Base-by-base conservation (phyloP, 192 early-diverging fungal genomes). In the Geosiphon pyriformis region DNA sequence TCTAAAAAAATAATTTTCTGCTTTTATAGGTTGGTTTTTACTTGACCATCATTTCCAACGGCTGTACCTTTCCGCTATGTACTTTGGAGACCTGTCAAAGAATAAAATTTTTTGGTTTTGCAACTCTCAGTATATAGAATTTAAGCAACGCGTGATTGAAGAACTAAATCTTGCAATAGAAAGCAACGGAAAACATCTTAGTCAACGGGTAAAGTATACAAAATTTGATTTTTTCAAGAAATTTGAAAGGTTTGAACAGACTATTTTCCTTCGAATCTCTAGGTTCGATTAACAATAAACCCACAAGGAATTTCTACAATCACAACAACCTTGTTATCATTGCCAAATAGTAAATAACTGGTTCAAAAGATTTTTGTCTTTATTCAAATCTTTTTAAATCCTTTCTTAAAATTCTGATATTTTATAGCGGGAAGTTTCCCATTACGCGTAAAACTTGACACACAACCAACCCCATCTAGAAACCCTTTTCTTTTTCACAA, bases 401-500 rank as follows among this genome's bases (percentile, higher is more conserved):
- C 47, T 23, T 49, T 49, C 7, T 50, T 22, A 4, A 18, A 15
- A 34, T 35, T 11, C 35, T 33, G 8, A 17, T 34, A n/a, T 35
- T 34, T 20, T 20, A 20, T 33, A 49, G 27, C 15, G 47, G 20
- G 25, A 17, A 37, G 23, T 46, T 49, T 31, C 15, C 52, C 29
- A 30, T 15, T 67, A 18, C 20, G 57, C 27, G 67, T 83, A 11
- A 67, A 58, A 12, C 49, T 85, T 22, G 83, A 85, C 15, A 74
- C 57, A 3, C n/a, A 72, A 27, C 60, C 71, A 1, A 69, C 52
- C 3, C n/a, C 50, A 18, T 53, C 66, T 25, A 71, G 69, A 17
- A 72, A 77, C 35, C 61, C 61, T 11, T 85, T 76, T 60, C 27
- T 85, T 31, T 49, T 47, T n/a, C 78, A 85, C 56, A 85, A 85